Evolutionary conservation across 495 filamentous ascomycete species (phyloP), one percentile per base, ranked within the genome.

Genomic region (Aspergillus egyptiacus): DNA sequence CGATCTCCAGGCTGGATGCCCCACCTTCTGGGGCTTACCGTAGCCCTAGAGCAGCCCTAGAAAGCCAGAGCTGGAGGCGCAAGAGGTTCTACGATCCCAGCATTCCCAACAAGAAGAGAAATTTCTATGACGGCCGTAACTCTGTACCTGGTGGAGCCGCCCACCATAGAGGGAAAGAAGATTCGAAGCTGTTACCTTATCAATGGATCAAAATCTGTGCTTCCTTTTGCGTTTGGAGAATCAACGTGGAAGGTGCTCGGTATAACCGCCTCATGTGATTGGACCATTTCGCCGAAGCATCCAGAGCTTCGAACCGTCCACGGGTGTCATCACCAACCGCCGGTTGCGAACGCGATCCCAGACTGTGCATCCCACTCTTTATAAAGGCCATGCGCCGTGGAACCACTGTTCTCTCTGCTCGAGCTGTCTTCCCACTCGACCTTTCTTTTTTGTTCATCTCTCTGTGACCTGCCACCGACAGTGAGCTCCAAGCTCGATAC

Each of bases 281-380:
- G 57, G 57, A 7, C 10, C 5, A 32, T 38, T 54, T 48, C 57
- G 57, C 57, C 57, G 57, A 59, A 36, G 34, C 24, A 10, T 39
- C 19, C 28, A 32, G 14, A 33, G 28, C 25, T 28, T 19, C 41
- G 18, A n/a, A n/a, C n/a, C n/a, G n/a, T n/a, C n/a, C n/a, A n/a
- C n/a, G n/a, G n/a, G n/a, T n/a, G n/a, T n/a, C n/a, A n/a, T n/a
- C n/a, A n/a, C n/a, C n/a, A n/a, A 31, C 28, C 15, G 9, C 22
- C 41, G 10, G 25, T 11, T 23, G 27, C 23, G 28, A 44, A 32
- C 28, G 3, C 41, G 33, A 15, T n/a, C n/a, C n/a, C 27, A n/a
- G 25, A 31, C 25, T 5, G 4, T 31, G 28, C 18, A 44, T 44
- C 41, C 28, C 17, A 32, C 27, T 44, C 5, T 50, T 35, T 50